Evolutionary conservation across 2,329 filamentous ascomycete species (phyloP), one percentile per base, ranked within the genome.

Genomic region (Neonectria coccinea): DNA sequence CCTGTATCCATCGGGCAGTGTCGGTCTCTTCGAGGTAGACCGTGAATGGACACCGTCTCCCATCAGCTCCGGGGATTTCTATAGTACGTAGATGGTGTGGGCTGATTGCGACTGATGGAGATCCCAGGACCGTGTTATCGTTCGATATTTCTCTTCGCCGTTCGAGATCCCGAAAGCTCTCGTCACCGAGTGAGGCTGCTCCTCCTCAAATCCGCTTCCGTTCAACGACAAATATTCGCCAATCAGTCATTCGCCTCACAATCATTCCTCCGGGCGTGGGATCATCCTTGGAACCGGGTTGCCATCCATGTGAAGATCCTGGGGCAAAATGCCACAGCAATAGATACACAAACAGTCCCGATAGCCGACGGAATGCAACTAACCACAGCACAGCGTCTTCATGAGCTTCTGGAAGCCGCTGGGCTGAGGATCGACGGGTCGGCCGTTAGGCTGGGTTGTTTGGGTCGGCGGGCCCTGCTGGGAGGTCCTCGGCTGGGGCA

Each of bases 321-420:
- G 58, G 64, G 70, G 67, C 65, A 64, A 65, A 61, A 70, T 67
- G 68, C 70, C 70, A 62, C 72, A 73, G 68, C 74, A 75, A 69
- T 73, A 69, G 59, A 73, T 67, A 71, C 66, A 70, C 70, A 70
- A 74, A 71, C 72, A 77, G 67, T 74, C 70, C 72, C 71, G 68
- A 69, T 70, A 66, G 67, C 55, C 20, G 48, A 67, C 54, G 33
- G 56, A 60, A 61, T 64, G 62, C 62, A 66, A 79, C 83, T 85
- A 88, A 87, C 93, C 93, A 82, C 95, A 98, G 88, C 95, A 98
- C 63, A 97, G 84, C 65, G 89, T 88, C 85, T 96, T 97, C 88
- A 95, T 91, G 78, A 97, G 85, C 85, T 97, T 97, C 83, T 97
- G 92, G 83, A 94, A 90, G 69, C 93, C 92, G 64, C 90, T 91